Percentiles rank a stretch among this genome's conserved stretches.
Evolutionary conservation across 2,329 filamentous ascomycete genomes (phyloP).

Genomic region (Aaosphaeria pasadenensis): DNA sequence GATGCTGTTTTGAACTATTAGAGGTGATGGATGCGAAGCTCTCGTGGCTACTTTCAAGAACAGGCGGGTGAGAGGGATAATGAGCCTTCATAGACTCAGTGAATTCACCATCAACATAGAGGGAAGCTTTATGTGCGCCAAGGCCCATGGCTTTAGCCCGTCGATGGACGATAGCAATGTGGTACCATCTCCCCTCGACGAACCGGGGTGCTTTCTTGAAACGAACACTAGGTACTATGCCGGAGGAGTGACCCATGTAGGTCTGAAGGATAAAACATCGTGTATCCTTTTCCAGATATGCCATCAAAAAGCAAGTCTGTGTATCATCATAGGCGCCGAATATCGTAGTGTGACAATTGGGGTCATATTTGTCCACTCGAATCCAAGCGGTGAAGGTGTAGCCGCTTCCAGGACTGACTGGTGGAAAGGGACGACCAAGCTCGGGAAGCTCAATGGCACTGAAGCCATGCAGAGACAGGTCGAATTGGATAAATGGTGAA

Average conservation of each 20-base stretch:
- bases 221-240: conserved; percentile 76
- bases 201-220: conserved; percentile 88
- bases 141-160: conserved; percentile 65
- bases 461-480: conserved; percentile 82
- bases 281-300: conserved; percentile 91
- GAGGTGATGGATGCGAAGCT: conserved; percentile 69
- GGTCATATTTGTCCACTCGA: conserved; percentile 81
- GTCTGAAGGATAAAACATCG: conserved; percentile 95
- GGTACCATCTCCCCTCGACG: conserved; percentile 79
- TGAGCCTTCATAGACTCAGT: conserved; percentile 86
- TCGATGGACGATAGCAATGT: conserved; percentile 84
- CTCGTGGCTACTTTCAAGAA: conserved; percentile 60
- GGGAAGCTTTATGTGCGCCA: conserved; percentile 73
- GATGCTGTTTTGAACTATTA: conserved; percentile 53
- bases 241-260: conserved; percentile 70
- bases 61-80: conserved; percentile 75
- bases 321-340: conserved; percentile 92
- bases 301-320: conserved; percentile 89
- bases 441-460: conserved; percentile 86
- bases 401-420: conserved; percentile 66
- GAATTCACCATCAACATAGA: conserved; percentile 93
- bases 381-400: conserved; percentile 93
- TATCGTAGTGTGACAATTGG: conserved; percentile 82
- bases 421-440: conserved; percentile 82
- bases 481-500: conserved; percentile 89